Evolutionary conservation across 805 yeast genomes (phyloP).

Genomic region (Metschnikowia matae): DNA sequence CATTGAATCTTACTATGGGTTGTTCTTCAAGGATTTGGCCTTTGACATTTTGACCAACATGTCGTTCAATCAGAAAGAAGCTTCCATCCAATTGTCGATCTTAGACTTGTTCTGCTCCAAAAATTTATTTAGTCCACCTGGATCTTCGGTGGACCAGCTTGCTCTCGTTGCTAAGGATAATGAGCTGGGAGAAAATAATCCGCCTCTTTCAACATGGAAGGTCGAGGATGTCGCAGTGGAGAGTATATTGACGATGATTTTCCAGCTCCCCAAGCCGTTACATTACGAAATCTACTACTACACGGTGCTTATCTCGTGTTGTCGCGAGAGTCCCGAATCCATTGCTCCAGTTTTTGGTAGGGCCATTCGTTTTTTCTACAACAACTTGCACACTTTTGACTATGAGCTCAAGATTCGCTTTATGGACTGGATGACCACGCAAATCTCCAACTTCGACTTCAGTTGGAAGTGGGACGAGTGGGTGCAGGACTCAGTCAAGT

Average conservation of each 20-base stretch:
- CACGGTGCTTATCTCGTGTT: conserved; percentile 79
- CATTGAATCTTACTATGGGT: conserved; percentile 35
- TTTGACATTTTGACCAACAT: conserved; percentile 72
- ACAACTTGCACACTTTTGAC: conserved; percentile 62
- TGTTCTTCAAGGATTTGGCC: conserved; percentile 69
- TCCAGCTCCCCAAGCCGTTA: conserved; percentile 64
- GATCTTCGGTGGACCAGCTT: conserved; percentile 72
- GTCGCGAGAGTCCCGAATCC: conserved; percentile 64
- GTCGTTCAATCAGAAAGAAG: conserved; percentile 87
- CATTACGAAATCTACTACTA: conserved; percentile 76
- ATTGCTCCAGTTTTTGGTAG: conserved; percentile 95
- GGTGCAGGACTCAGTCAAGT: conserved; percentile 55
- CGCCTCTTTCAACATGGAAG: conserved; percentile 71
- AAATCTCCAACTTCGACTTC: conserved; percentile 88
- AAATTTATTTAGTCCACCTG: conserved; percentile 51
- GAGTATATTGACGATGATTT: conserved; percentile 70
- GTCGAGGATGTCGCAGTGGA: conserved; percentile 88
- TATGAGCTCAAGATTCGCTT: conserved; percentile 67
- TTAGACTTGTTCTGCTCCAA: conserved; percentile 69
- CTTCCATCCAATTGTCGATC: conserved; percentile 74
- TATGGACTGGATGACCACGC: conserved; percentile 89
- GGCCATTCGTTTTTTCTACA: conserved; percentile 74
- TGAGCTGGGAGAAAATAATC: conserved; percentile 35
- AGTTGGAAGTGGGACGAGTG: conserved; percentile 99
- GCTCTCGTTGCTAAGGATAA: conserved; percentile 38